Conservation (phyloP, 116 monocot species). For the Thalassia testudinum region DNA sequence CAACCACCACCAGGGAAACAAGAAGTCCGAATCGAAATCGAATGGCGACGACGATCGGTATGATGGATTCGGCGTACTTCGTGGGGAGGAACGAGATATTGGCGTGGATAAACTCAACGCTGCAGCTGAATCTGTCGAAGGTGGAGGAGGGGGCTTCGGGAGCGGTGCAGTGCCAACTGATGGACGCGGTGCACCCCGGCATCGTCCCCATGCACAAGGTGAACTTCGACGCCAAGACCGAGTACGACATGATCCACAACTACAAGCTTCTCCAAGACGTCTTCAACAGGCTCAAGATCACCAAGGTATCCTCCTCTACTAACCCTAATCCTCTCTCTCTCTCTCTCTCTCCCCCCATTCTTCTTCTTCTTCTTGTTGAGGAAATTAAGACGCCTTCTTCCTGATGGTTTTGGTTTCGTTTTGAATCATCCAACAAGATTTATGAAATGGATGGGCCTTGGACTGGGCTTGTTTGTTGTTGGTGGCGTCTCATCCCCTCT, state of each 20-base stretch:
- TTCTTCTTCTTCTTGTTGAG: too few relatives aligned
- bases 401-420: too few relatives aligned
- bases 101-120: constrained; percentile 45
- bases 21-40: too few relatives aligned
- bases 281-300: constrained; percentile 96
- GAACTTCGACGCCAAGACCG: constrained; percentile 94
- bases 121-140: constrained; percentile 36
- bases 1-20: too few relatives aligned
- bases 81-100: constrained; percentile 43
- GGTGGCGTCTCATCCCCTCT: too few relatives aligned
- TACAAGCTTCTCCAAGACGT: constrained; percentile 98
- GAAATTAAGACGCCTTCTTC: too few relatives aligned
- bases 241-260: constrained; percentile 99
- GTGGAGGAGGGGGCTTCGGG: constrained; percentile 89
- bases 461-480: too few relatives aligned
- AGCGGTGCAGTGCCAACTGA: constrained; percentile 93
- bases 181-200: constrained; percentile 83
- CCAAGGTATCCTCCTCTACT: too few relatives aligned
- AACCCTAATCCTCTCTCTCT: too few relatives aligned
- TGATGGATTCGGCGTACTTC: constrained; percentile 48
- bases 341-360: too few relatives aligned
- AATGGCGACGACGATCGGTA: constrained; percentile 34
- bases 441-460: too few relatives aligned
- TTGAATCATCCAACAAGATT: too few relatives aligned
- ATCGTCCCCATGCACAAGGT: constrained; percentile 97